Evolutionary conservation across 31 red algal species (phyloP), one percentile per base, ranked within the genome.

Genomic region (Porphyra umbilicalis): DNA sequence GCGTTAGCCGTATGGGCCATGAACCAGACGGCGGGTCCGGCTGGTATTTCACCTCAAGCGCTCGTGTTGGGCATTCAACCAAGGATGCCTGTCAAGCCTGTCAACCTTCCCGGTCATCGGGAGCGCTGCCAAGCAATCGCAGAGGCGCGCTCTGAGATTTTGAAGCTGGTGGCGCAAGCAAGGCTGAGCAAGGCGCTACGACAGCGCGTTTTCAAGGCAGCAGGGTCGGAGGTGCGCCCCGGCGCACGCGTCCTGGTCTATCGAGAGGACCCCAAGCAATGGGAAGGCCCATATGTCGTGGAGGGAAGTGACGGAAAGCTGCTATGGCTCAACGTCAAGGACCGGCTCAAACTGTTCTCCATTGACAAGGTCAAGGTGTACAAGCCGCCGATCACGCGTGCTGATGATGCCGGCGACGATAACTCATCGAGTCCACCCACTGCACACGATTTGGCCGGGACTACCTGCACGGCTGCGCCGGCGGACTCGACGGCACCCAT

Each of bases 41-140:
- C 81, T 3, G 83, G 83, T 0, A 34, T 91, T 9, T 83, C 86
- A 36, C 89, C 89, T 6, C 86, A 83, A 38, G 6, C 83, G 15
- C 83, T 86, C 4, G 89, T 86, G 9, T 91, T 77, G 38, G 84
- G 89, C 11, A 39, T 34, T 40, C 42, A 83, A 34, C 89, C 84
- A 8, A 75, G 88, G 39, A 74, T 90, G 4, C 82, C 82, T 4
- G 35, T 37, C 6, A 25, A 34, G 0, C 11, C 13, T 37, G 34
- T 78, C 15, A 39, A 39, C 1, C 11, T 85, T 13, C 30, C 16
- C 0, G 32, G 14, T 11, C 34, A 85, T 37, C 6, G 14, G 18
- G 76, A 85, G 0, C 76, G 83, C 34, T 32, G 79, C 34, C 35
- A 35, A 14, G 40, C 76, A 33, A 18, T 89, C 6, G 38, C 44